These are phyloP conservation scores for Leccinellum luteum DNA, from an alignment of 768 basidiomycete species.

Conservation along the genomic window DNA sequence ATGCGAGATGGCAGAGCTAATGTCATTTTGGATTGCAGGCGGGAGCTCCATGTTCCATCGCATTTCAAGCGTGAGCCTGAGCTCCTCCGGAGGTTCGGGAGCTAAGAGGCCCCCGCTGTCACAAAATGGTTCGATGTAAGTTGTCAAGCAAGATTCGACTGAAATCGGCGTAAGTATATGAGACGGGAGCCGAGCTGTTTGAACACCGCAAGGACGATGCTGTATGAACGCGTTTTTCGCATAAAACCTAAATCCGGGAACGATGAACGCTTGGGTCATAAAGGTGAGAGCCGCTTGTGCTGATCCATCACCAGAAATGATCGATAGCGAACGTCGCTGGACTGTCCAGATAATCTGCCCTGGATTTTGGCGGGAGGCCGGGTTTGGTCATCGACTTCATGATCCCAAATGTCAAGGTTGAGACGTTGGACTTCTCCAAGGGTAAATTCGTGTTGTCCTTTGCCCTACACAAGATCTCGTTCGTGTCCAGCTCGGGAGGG, in stretches of 20 bases:
- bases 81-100: conserved; percentile 42
- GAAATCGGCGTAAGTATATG: conserved; percentile 92
- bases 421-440: conserved; percentile 88
- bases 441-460: conserved; percentile 63
- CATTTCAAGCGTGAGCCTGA: conserved; percentile 73
- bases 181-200: conserved; percentile 89
- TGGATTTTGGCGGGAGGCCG: conserved; percentile 90
- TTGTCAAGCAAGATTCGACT: conserved; percentile 40
- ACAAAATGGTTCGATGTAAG: too few relatives aligned
- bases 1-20: conserved; percentile 10
- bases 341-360: conserved; percentile 50
- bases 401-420: conserved; percentile 82
- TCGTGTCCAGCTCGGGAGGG: conserved; percentile 96
- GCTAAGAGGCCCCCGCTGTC: too few relatives aligned
- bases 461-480: conserved; percentile 91
- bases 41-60: conserved; percentile 94
- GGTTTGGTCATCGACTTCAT: conserved; percentile 80
- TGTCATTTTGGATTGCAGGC: conserved; percentile 66
- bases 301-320: conserved; percentile 98
- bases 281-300: conserved; percentile 80
- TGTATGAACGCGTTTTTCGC: conserved; percentile 98
- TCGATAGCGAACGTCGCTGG: conserved; percentile 73
- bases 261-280: conserved; percentile 92
- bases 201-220: conserved; percentile 64
- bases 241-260: conserved; percentile 84